These are phyloP conservation scores for Rhododendron simsii DNA, from an alignment of 148 eudicot species.

Conservation along the genomic window DNA sequence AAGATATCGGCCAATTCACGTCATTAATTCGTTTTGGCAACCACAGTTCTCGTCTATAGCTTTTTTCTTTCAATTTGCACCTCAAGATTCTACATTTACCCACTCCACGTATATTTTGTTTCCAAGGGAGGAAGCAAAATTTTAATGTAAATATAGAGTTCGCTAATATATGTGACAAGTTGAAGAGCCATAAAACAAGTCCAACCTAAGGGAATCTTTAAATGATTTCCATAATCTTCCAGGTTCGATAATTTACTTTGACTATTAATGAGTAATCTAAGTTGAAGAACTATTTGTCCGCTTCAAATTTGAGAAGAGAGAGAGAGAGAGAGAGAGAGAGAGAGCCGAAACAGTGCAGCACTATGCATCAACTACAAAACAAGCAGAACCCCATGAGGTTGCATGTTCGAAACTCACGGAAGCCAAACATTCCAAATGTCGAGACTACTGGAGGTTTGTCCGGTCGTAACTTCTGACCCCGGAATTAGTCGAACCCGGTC, in stretches of 20 bases:
- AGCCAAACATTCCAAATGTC: too few species aligned
- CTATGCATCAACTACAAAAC: not conserved
- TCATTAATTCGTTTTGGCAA: not conserved
- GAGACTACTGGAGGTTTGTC: too few species aligned
- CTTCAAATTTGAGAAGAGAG: too few species aligned
- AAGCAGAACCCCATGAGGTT: too few species aligned
- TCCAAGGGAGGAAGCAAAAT: not conserved
- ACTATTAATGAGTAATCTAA: too few species aligned
- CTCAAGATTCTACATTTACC: too few species aligned
- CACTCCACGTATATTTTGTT: too few species aligned
- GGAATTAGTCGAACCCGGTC: not conserved
- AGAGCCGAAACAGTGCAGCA: not conserved
- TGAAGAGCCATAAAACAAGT: not conserved
- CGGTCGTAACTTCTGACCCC: not conserved
- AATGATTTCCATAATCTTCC: not conserved
- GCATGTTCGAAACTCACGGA: too few species aligned
- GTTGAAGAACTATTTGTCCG: too few species aligned
- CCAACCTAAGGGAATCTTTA: not conserved
- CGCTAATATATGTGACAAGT: not conserved
- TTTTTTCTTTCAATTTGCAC: too few species aligned
- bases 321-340: too few species aligned
- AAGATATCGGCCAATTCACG: not conserved
- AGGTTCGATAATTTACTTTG: not conserved
- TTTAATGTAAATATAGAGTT: not conserved
- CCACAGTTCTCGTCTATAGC: not conserved